Percentiles rank a stretch among this genome's conserved stretches.
These are phyloP conservation scores for Lophiostoma macrostomum DNA, from an alignment of 495 filamentous ascomycete species.

Conservation along the genomic window DNA sequence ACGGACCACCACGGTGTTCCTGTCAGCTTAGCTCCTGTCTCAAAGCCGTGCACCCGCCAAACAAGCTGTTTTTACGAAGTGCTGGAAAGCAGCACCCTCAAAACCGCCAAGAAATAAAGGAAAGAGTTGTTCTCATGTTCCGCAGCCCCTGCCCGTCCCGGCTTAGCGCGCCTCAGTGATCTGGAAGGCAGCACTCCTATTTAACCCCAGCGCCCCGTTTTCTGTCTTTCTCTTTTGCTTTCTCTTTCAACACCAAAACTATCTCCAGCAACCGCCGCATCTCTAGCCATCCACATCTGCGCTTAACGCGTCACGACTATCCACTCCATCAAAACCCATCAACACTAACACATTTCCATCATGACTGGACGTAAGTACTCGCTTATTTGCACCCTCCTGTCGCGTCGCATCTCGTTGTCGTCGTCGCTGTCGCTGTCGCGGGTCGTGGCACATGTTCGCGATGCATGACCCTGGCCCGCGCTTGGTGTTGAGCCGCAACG, in stretches of 20 bases:
- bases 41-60: background rate
- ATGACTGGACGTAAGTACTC: slow-evolving; percentile 69
- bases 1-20: too few relatives aligned
- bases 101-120: slow-evolving; percentile 9
- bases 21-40: background rate
- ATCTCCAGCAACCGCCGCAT: slow-evolving; percentile 15
- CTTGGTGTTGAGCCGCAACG: slow-evolving; percentile 24
- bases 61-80: background rate
- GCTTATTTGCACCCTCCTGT: slow-evolving; percentile 25
- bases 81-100: too few relatives aligned
- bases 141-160: slow-evolving; percentile 5
- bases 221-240: slow-evolving; percentile 13
- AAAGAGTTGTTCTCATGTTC: slow-evolving; percentile 1
- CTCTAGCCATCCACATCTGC: slow-evolving; percentile 8
- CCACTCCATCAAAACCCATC: slow-evolving; percentile 26
- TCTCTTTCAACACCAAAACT: slow-evolving; percentile 4
- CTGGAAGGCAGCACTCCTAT: slow-evolving; percentile 4
- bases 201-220: slow-evolving; percentile 5
- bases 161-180: slow-evolving; percentile 15
- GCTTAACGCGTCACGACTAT: slow-evolving; percentile 16
- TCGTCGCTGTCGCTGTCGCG: slow-evolving; percentile 37
- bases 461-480: slow-evolving; percentile 17
- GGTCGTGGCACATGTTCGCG: background rate
- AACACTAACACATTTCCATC: slow-evolving; percentile 39
- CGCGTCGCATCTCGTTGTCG: slow-evolving; percentile 33